A percentile compares a stretch with the other conserved stretches of the same genome.
phyloP scores from a whole-genome alignment of 805 yeast species.

The Schwanniomyces vanrijiae region DNA sequence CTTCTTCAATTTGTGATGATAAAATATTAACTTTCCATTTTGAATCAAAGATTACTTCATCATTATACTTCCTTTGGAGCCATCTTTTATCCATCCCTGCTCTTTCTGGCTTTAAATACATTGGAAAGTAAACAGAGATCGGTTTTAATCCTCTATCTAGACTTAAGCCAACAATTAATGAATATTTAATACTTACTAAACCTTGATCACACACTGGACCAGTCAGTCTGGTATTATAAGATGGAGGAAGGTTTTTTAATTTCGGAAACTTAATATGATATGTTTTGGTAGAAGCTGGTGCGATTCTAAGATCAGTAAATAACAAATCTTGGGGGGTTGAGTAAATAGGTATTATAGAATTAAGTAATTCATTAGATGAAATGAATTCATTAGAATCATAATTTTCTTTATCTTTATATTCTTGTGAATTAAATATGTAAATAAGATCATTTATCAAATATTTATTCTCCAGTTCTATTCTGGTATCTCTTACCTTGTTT shows the following conservation, averaged over 20 bases:
- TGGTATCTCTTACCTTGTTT: constrained; percentile 11
- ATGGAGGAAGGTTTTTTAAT: constrained; percentile 33
- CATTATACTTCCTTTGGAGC: constrained; percentile 29
- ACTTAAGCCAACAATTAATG: constrained; percentile 32
- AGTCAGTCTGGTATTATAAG: constrained; percentile 42
- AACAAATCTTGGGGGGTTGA: constrained; percentile 38
- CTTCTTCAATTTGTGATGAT: constrained; percentile 2
- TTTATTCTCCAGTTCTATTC: constrained; percentile 17
- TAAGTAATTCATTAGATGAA: constrained; percentile 25
- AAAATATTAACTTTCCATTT: constrained; percentile 24
- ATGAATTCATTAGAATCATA: constrained; percentile 4
- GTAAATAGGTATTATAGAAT: constrained; percentile 38
- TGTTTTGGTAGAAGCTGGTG: constrained; percentile 14
- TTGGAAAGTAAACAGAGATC: constrained; percentile 35
- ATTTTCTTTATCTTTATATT: not conserved
- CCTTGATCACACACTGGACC: constrained; percentile 41
- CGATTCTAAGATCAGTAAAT: constrained; percentile 30
- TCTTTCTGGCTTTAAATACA: constrained; percentile 23
- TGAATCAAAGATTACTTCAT: constrained; percentile 22
- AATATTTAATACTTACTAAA: constrained; percentile 34
- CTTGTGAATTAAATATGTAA: constrained; percentile 26
- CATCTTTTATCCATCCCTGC: constrained; percentile 26
- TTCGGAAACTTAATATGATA: constrained; percentile 25
- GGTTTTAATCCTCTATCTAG: constrained; percentile 12
- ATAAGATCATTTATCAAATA: constrained; percentile 36